These are phyloP conservation scores for Zygotorulaspora danielsina DNA, from an alignment of 805 yeast genomes.

Conservation along the genomic window DNA sequence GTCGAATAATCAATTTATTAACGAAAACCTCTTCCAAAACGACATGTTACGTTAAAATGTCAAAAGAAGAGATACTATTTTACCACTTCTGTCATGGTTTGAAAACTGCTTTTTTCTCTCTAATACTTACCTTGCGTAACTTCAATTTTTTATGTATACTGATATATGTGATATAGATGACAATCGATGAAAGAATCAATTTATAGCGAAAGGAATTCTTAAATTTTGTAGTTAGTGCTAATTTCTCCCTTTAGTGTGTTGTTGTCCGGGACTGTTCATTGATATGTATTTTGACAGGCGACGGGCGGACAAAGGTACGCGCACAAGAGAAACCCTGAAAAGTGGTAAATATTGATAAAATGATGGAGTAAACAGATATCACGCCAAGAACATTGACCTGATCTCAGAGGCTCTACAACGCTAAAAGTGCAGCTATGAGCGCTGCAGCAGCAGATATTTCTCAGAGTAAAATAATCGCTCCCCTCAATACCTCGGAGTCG, in stretches of 20 bases:
- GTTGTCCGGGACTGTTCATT: too few species aligned
- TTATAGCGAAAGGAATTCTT: background rate
- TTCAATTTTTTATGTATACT: conserved; percentile 15
- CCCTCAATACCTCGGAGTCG: too few species aligned
- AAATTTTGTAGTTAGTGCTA: background rate
- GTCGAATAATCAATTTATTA: conserved; percentile 17
- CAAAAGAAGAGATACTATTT: conserved; percentile 4
- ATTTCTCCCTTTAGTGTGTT: background rate
- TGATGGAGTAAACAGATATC: too few species aligned
- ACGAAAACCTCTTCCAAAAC: background rate
- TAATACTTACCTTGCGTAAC: conserved; percentile 1
- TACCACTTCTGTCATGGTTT: conserved; percentile 5
- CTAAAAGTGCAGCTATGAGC: too few species aligned
- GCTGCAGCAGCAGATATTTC: too few species aligned
- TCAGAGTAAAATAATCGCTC: too few species aligned
- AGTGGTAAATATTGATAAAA: background rate
- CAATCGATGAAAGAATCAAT: conserved; percentile 9
- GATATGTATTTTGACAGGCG: too few species aligned
- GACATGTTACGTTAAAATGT: conserved; percentile 21
- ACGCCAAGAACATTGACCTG: too few species aligned
- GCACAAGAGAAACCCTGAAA: background rate
- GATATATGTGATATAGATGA: conserved; percentile 19
- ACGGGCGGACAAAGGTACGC: too few species aligned
- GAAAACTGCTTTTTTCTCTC: conserved; percentile 5
- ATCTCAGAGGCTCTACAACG: too few species aligned